Evolutionary conservation across 805 yeast species (phyloP).

Genomic region (Yamadazyma olivae): DNA sequence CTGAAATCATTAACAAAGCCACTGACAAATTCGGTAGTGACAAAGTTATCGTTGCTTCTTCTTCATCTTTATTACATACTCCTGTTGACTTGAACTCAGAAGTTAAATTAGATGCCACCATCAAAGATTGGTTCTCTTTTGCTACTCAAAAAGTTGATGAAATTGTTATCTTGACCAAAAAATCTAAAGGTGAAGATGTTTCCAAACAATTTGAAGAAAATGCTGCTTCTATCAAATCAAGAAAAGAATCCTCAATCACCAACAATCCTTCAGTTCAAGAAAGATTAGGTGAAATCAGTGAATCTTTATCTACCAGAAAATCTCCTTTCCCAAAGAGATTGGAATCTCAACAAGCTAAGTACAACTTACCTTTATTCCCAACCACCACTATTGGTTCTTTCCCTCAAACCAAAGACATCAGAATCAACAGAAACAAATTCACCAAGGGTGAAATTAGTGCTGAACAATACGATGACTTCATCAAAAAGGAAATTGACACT

Average conservation of each 20-base stretch:
- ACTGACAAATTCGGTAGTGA: slow-evolving; percentile 80
- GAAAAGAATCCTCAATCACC: slow-evolving; percentile 84
- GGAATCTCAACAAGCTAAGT: slow-evolving; percentile 78
- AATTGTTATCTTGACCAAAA: slow-evolving; percentile 88
- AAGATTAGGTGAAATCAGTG: slow-evolving; percentile 77
- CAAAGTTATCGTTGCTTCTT: slow-evolving; percentile 86
- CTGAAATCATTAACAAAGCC: slow-evolving; percentile 78
- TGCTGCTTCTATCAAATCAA: slow-evolving; percentile 79
- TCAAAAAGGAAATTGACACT: slow-evolving; percentile 91
- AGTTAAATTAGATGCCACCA: slow-evolving; percentile 83
- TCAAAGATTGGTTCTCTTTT: slow-evolving; percentile 97
- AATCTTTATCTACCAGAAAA: slow-evolving; percentile 76
- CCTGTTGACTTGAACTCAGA: slow-evolving; percentile 95
- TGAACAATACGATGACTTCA: slow-evolving; percentile 94
- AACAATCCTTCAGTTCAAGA: slow-evolving; percentile 87
- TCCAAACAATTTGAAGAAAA: slow-evolving; percentile 77
- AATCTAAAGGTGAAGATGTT: slow-evolving; percentile 80
- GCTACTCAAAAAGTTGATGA: slow-evolving; percentile 95
- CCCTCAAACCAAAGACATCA: slow-evolving; percentile 99
- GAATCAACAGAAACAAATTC: slow-evolving; percentile 97
- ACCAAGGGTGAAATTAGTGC: slow-evolving; percentile 94
- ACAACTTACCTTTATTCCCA: slow-evolving; percentile 98
- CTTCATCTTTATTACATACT: slow-evolving; percentile 96
- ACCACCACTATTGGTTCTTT: slow-evolving; percentile 99
- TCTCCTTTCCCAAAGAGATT: slow-evolving; percentile 85